Evolutionary conservation across 2,329 filamentous ascomycete genomes (phyloP).

Genomic region (Hymenoscyphus repandus): DNA sequence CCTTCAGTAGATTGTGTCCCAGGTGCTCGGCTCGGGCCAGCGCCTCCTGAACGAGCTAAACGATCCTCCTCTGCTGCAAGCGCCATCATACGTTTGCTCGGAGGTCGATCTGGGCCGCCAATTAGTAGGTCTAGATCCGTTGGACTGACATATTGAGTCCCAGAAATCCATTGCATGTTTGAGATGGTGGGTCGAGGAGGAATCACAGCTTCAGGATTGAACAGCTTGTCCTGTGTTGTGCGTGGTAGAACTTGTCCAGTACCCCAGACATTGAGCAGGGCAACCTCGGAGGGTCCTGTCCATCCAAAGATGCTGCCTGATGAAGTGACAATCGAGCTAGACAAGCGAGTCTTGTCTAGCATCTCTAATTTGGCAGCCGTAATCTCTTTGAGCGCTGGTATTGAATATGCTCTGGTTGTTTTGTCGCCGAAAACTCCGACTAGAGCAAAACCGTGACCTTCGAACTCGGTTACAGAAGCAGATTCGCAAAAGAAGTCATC

Average conservation of each 20-base stretch:
- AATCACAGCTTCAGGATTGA: conserved; percentile 68
- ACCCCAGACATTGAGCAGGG: conserved; percentile 80
- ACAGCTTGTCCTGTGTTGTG: conserved; percentile 62
- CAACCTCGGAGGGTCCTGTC: conserved; percentile 82
- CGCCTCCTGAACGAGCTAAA: conserved; percentile 40
- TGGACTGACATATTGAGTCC: conserved; percentile 84
- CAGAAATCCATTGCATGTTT: conserved; percentile 93
- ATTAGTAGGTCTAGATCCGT: conserved; percentile 87
- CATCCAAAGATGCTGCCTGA: conserved; percentile 83
- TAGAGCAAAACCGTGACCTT: conserved; percentile 71
- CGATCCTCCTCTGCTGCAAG: conserved; percentile 72
- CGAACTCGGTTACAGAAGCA: conserved; percentile 69
- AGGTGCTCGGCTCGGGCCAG: conserved; percentile 27
- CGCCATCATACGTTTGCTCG: conserved; percentile 81
- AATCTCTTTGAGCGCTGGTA: conserved; percentile 86
- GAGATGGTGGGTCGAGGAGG: conserved; percentile 88
- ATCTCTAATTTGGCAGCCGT: conserved; percentile 60
- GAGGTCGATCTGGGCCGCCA: conserved; percentile 79
- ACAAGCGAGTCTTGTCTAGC: conserved; percentile 68
- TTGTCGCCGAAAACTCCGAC: conserved; percentile 83
- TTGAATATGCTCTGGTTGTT: conserved; percentile 70
- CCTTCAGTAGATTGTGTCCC: conserved; percentile 44
- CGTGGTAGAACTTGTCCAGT: conserved; percentile 59
- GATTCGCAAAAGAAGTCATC: conserved; percentile 76
- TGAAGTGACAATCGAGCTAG: conserved; percentile 64